These are phyloP conservation scores for Eimeria sp. DNA, from an alignment of 169 alveolate genomes.

Conservation along the genomic window DNA sequence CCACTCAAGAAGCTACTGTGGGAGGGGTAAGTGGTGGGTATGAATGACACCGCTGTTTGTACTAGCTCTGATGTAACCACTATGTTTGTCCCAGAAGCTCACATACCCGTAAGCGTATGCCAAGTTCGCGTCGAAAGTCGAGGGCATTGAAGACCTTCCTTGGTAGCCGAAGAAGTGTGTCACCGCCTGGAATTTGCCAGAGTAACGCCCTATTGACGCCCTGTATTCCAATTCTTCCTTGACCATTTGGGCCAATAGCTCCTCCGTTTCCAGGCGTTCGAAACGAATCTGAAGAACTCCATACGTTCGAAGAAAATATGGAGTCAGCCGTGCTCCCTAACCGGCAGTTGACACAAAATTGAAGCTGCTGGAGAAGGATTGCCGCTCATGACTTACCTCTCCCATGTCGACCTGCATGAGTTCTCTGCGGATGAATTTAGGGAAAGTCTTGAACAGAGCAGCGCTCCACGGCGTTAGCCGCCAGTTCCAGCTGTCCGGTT, in stretches of 20 bases:
- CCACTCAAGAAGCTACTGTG: neutral
- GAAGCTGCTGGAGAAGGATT: neutral
- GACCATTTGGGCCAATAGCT: conserved; percentile 96
- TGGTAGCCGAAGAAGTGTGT: conserved; percentile 99
- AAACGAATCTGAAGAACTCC: conserved; percentile 68
- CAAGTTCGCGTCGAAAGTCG: conserved; percentile 97
- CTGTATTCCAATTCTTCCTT: conserved; percentile 95
- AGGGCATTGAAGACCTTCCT: conserved; percentile 99
- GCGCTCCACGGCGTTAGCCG: conserved; percentile 96
- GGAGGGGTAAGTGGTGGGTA: neutral
- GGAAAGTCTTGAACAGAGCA: conserved; percentile 96
- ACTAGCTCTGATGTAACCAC: neutral
- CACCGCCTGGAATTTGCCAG: conserved; percentile 97
- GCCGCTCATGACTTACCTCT: conserved; percentile 8
- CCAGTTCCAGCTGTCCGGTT: conserved; percentile 87
- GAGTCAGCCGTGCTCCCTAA: neutral
- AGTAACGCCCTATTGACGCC: conserved; percentile 85
- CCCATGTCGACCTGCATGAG: conserved; percentile 91
- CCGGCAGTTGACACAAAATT: neutral
- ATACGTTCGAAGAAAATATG: neutral
- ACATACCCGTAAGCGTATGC: conserved; percentile 97
- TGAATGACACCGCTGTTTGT: neutral
- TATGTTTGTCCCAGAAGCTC: neutral
- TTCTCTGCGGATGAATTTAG: conserved; percentile 96
- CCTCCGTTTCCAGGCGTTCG: conserved; percentile 96